These are phyloP conservation scores for Ascocoryne sarcoides DNA, from an alignment of 2,329 filamentous ascomycete species.

Conservation along the genomic window DNA sequence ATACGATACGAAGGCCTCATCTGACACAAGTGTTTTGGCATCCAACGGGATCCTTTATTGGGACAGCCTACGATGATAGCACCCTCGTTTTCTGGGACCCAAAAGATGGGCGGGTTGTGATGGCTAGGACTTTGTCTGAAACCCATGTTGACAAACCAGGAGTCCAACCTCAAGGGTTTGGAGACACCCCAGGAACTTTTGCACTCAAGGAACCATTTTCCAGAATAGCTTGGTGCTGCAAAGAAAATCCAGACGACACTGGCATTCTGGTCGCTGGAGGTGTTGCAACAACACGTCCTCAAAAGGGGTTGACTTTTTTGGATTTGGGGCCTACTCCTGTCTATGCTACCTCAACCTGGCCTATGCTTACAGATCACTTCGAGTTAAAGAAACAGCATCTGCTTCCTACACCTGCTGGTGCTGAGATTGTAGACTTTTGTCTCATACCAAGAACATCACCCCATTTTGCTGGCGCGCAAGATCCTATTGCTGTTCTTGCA, in stretches of 20 bases:
- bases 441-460: constrained; percentile 75
- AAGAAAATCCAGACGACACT: constrained; percentile 88
- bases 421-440: constrained; percentile 71
- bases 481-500: constrained; percentile 77
- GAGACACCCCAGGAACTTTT: constrained; percentile 40
- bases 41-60: constrained; percentile 53
- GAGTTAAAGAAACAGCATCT: constrained; percentile 64
- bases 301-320: constrained; percentile 77
- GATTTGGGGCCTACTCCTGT: constrained; percentile 83
- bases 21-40: constrained; percentile 87
- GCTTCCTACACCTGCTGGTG: constrained; percentile 67
- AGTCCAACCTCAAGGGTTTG: constrained; percentile 30
- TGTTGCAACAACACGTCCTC: constrained; percentile 53
- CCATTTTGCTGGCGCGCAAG: constrained; percentile 79
- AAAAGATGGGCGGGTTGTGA: constrained; percentile 75
- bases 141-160: constrained; percentile 63
- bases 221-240: constrained; percentile 86
- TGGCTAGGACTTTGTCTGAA: constrained; percentile 72
- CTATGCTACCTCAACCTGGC: constrained; percentile 88
- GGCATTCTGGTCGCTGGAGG: constrained; percentile 82
- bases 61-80: constrained; percentile 47
- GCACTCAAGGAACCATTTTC: constrained; percentile 65
- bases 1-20: constrained; percentile 58
- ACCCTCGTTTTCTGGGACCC: constrained; percentile 92
- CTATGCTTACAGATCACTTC: constrained; percentile 69